Evolutionary conservation across 176 grass and related monocot genomes (phyloP).

Genomic region (Aegilops longissima): DNA sequence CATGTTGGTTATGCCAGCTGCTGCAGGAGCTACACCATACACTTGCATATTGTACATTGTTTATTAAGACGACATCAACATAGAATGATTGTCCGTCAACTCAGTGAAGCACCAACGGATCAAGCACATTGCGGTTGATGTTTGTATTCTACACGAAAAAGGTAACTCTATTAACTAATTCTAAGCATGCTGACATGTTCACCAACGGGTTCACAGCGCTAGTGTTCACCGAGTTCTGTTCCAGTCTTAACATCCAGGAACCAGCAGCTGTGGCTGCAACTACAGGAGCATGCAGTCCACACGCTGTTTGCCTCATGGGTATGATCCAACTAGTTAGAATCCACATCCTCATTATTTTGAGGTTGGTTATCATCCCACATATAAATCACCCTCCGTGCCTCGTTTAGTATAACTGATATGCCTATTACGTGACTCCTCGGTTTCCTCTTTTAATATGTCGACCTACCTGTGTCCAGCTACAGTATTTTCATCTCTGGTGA

Average conservation of each 20-base stretch:
- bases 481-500: not conserved
- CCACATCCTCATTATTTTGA: not conserved
- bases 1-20: not conserved
- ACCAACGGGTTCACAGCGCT: not conserved
- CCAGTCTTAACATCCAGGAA: not conserved
- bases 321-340: not conserved
- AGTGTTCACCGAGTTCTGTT: not conserved
- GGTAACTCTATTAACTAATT: not conserved
- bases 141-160: not conserved
- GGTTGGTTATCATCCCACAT: not conserved
- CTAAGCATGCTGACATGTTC: not conserved
- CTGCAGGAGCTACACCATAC: not conserved
- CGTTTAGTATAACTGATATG: not conserved
- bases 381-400: not conserved
- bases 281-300: not conserved
- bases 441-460: not conserved
- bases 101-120: not conserved
- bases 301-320: not conserved
- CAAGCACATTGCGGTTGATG: not conserved
- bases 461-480: not conserved
- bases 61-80: not conserved
- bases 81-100: not conserved
- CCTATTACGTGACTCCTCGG: not conserved
- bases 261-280: not conserved
- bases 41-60: not conserved